A percentile compares a stretch with the other conserved stretches of the same genome.
Conservation (phyloP, 2,329 filamentous ascomycete genomes). For the Claviceps sp. region DNA sequence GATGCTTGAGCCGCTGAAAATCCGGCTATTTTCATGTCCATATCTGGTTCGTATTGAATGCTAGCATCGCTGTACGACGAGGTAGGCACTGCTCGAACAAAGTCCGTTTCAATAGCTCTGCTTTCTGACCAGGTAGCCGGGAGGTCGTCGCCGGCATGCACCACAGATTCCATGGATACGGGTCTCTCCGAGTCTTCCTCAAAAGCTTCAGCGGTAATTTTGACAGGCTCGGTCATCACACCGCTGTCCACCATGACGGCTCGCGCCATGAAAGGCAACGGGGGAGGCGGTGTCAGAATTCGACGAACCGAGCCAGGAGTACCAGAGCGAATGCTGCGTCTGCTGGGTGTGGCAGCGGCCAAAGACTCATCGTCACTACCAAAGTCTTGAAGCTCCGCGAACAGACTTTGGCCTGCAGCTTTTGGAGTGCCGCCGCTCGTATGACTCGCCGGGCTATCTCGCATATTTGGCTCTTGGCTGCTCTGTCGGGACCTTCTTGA, state of each 20-base stretch:
- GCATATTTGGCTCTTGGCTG: conserved; percentile 44
- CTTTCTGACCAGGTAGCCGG: conserved; percentile 14
- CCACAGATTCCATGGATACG: conserved; percentile 28
- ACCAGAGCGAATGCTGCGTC: conserved; percentile 30
- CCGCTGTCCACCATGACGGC: conserved; percentile 45
- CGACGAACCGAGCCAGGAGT: conserved; percentile 35
- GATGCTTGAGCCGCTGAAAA: conserved; percentile 41
- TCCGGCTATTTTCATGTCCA: conserved; percentile 38
- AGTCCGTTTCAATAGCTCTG: conserved; percentile 13
- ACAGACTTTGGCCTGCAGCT: conserved; percentile 60
- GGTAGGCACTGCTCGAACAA: conserved; percentile 30
- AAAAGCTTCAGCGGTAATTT: conserved; percentile 16
- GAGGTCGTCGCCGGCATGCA: conserved; percentile 16
- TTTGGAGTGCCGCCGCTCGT: conserved; percentile 39
- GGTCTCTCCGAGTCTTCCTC: conserved; percentile 16
- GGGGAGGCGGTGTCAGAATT: conserved; percentile 31
- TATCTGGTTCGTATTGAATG: conserved; percentile 35
- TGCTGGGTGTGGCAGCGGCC: conserved; percentile 41
- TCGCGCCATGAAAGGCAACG: conserved; percentile 36
- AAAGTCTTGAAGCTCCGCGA: conserved; percentile 77
- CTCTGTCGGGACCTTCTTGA: conserved; percentile 46
- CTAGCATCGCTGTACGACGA: conserved; percentile 40
- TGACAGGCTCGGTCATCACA: conserved; percentile 48
- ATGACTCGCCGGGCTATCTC: conserved; percentile 47
- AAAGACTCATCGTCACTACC: conserved; percentile 64